Base-by-base conservation (phyloP, 805 yeast genomes). In the Hanseniaspora clermontiae region DNA sequence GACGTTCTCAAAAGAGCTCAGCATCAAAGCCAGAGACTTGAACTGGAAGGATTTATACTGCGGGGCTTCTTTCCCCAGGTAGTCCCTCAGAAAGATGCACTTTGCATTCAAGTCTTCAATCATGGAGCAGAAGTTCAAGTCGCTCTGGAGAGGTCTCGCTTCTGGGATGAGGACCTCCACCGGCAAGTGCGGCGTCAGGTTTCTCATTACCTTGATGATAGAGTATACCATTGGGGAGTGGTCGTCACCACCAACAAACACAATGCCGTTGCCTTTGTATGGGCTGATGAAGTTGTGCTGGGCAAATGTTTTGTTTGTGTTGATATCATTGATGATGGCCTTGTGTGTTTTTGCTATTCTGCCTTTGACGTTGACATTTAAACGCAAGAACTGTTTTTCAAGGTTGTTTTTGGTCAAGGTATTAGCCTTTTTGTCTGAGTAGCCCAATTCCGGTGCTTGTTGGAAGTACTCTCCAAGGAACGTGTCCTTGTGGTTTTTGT, bases 161-260 rank as follows among this genome's bases (percentile, higher is more conserved):
- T 55, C 75, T 1, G 93, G 90, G 59, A 87, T 77, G 58, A 86
- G 75, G 2, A 87, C 81, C 71, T 87, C 96, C 11, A 87, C 79
- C 0, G 95, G 95, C 24, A 82, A 67, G 7, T 66, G 70, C 7
- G 81, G 77, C 9, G 87, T 86, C 20, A 74, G 68, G 50, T 77
- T 77, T 62, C 89, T 70, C 36, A 86, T 68, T 58, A 82, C 76
- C 62, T 77, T 77, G 56, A 87, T 76, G 8, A 87, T 79, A 20
- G 84, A 70, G 43, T 84, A 69, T 5, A 87, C 79, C 62, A 83
- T 74, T 76, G 90, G 82, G 59, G 85, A 80, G 67, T 81, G 84
- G 61, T 77, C 78, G 2, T 90, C 93, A 45, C 95, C 95, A 40
- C 91, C 95, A 32, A 85, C 89, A 62, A 74, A 81, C 29, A 79